These are phyloP conservation scores for Blakeslea trispora DNA, from an alignment of 371 early-diverging fungal genomes.

Conservation along the genomic window DNA sequence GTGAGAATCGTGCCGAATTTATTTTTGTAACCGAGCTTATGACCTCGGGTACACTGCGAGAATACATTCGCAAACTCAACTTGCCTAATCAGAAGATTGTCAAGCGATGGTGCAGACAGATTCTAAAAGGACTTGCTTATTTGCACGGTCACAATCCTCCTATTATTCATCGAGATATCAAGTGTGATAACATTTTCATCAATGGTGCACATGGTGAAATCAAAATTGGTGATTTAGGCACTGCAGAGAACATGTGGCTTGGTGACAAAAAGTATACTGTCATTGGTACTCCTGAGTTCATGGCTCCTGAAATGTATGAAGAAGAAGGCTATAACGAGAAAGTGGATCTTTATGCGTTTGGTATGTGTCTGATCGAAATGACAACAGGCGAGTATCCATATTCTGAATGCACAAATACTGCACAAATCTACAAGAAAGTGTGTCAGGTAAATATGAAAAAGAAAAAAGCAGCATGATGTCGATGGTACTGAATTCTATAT, in stretches of 20 bases:
- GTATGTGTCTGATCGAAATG: constrained; percentile 90
- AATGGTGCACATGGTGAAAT: constrained; percentile 87
- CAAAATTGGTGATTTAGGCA: constrained; percentile 94
- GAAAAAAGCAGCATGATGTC: neutral
- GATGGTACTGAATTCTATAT: neutral
- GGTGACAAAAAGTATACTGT: constrained; percentile 82
- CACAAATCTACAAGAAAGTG: constrained; percentile 86
- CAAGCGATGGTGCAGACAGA: constrained; percentile 80
- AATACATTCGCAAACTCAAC: constrained; percentile 69
- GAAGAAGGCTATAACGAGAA: constrained; percentile 86
- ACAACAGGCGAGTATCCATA: constrained; percentile 89
- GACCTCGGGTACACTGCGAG: constrained; percentile 84
- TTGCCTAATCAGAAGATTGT: constrained; percentile 72
- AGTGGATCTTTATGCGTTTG: constrained; percentile 93
- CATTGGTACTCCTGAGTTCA: constrained; percentile 89
- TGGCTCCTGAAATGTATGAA: constrained; percentile 91
- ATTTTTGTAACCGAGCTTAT: constrained; percentile 93
- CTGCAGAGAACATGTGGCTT: constrained; percentile 61
- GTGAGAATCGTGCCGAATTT: constrained; percentile 67
- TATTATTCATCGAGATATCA: constrained; percentile 90
- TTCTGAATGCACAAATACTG: constrained; percentile 82
- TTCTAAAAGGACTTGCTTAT: constrained; percentile 81
- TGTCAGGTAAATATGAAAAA: constrained; percentile 45
- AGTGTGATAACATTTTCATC: constrained; percentile 88
- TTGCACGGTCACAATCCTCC: constrained; percentile 83